Conservation (phyloP, 2,329 filamentous ascomycete genomes). For the Xylogone sp. region DNA sequence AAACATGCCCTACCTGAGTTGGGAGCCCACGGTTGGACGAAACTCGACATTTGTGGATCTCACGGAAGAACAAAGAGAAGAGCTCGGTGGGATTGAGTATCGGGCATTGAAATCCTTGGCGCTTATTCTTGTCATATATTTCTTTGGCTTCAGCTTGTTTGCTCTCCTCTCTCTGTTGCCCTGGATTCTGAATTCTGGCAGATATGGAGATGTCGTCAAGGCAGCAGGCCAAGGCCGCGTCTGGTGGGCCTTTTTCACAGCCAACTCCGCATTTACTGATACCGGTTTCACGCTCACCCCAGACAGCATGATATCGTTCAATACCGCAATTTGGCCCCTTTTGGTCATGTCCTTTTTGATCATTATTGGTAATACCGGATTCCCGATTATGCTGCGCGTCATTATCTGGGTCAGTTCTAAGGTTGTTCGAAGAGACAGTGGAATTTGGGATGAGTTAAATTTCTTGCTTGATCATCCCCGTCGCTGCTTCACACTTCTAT, state of each 20-base stretch:
- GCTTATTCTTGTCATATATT: slow-evolving; percentile 74
- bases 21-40: slow-evolving; percentile 84
- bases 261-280: slow-evolving; percentile 88
- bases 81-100: slow-evolving; percentile 95
- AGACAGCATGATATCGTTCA: slow-evolving; percentile 91
- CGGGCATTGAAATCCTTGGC: slow-evolving; percentile 84
- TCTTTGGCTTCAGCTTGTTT: slow-evolving; percentile 76
- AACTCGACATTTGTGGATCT: slow-evolving; percentile 91
- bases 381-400: slow-evolving; percentile 90
- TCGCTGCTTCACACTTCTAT: slow-evolving; percentile 92
- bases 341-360: slow-evolving; percentile 81
- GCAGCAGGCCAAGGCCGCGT: slow-evolving; percentile 57
- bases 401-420: slow-evolving; percentile 81
- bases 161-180: slow-evolving; percentile 71
- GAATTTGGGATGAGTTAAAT: slow-evolving; percentile 82
- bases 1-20: slow-evolving; percentile 84
- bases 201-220: slow-evolving; percentile 64
- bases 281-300: slow-evolving; percentile 90
- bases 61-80: slow-evolving; percentile 86
- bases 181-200: slow-evolving; percentile 67
- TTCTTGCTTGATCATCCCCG: slow-evolving; percentile 94
- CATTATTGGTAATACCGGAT: slow-evolving; percentile 91
- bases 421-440: slow-evolving; percentile 59
- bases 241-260: slow-evolving; percentile 93
- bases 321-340: slow-evolving; percentile 69